Percentiles rank a stretch among this genome's conserved stretches.
Conservation (phyloP, 2,329 filamentous ascomycete species). For the Scedosporium apiospermum region DNA sequence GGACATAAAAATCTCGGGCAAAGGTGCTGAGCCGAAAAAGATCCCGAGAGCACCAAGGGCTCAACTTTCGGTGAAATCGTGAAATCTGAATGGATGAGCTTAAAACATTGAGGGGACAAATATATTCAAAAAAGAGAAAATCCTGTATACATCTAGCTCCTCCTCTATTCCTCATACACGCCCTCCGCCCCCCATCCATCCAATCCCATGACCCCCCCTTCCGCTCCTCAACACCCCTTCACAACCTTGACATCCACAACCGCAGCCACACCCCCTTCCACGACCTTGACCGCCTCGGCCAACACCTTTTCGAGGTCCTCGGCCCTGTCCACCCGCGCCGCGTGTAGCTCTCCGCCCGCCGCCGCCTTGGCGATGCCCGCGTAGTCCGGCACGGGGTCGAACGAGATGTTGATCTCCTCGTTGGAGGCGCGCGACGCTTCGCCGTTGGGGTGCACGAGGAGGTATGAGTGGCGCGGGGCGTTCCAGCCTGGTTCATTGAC, state of each 20-base stretch:
- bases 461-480: slow-evolving; percentile 44
- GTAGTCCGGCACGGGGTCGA: slow-evolving; percentile 48
- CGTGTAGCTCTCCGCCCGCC: slow-evolving; percentile 41
- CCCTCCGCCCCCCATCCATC: not conserved
- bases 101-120: too few relatives aligned
- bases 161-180: not conserved
- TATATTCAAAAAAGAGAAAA: too few relatives aligned
- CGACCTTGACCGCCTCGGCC: slow-evolving; percentile 38
- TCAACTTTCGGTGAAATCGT: too few relatives aligned
- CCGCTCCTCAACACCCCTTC: slow-evolving; percentile 26
- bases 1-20: not conserved
- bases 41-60: not conserved
- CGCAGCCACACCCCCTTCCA: slow-evolving; percentile 39
- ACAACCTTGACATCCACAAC: slow-evolving; percentile 46
- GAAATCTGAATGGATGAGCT: too few relatives aligned
- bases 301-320: slow-evolving; percentile 38
- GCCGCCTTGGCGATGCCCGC: slow-evolving; percentile 52
- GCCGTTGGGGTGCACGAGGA: slow-evolving; percentile 50
- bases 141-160: too few relatives aligned
- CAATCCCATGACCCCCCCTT: not conserved
- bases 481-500: too few relatives aligned
- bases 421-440: slow-evolving; percentile 45
- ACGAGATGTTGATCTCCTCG: slow-evolving; percentile 53
- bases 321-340: slow-evolving; percentile 36
- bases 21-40: not conserved